phyloP scores from a whole-genome alignment of 768 basidiomycete species.

The Leccinum fibrillosum region DNA sequence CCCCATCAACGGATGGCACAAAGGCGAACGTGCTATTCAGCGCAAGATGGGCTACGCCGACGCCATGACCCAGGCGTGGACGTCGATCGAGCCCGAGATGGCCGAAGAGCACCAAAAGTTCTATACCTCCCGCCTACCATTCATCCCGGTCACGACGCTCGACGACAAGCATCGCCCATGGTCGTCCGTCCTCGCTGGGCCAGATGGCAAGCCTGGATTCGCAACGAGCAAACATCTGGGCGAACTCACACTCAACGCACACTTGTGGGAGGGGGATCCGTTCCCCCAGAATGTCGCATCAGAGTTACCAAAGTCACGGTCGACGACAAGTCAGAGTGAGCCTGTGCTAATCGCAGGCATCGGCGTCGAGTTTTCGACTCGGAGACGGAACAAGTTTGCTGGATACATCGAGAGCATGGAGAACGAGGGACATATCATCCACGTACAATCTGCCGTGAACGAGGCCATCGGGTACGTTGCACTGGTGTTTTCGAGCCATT shows the following conservation, averaged over 20 bases:
- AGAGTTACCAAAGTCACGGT: neutral
- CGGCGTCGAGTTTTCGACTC: slow-evolving; percentile 56
- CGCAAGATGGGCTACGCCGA: slow-evolving; percentile 41
- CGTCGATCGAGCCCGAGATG: slow-evolving; percentile 43
- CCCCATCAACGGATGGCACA: slow-evolving; percentile 36
- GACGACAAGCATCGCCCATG: slow-evolving; percentile 53
- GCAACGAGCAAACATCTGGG: slow-evolving; percentile 34
- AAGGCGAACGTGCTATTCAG: slow-evolving; percentile 51
- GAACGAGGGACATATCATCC: slow-evolving; percentile 30
- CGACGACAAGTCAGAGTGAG: neutral
- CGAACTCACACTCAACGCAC: slow-evolving; percentile 37
- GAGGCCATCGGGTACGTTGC: slow-evolving; percentile 54
- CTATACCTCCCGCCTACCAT: slow-evolving; percentile 46
- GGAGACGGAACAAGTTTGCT: slow-evolving; percentile 63
- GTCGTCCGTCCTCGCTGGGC: slow-evolving; percentile 51
- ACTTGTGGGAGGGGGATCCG: slow-evolving; percentile 57
- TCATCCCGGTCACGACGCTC: slow-evolving; percentile 55
- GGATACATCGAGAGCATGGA: slow-evolving; percentile 42
- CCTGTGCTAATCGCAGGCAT: slow-evolving; percentile 51
- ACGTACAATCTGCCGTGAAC: slow-evolving; percentile 40
- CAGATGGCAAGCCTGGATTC: slow-evolving; percentile 46
- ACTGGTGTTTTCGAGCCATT: slow-evolving; percentile 1
- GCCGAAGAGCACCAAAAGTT: slow-evolving; percentile 49
- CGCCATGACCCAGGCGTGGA: slow-evolving; percentile 37
- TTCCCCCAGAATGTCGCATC: slow-evolving; percentile 35